Evolutionary conservation across 495 filamentous ascomycete genomes (phyloP).

Genomic region (Xylaria venustula): DNA sequence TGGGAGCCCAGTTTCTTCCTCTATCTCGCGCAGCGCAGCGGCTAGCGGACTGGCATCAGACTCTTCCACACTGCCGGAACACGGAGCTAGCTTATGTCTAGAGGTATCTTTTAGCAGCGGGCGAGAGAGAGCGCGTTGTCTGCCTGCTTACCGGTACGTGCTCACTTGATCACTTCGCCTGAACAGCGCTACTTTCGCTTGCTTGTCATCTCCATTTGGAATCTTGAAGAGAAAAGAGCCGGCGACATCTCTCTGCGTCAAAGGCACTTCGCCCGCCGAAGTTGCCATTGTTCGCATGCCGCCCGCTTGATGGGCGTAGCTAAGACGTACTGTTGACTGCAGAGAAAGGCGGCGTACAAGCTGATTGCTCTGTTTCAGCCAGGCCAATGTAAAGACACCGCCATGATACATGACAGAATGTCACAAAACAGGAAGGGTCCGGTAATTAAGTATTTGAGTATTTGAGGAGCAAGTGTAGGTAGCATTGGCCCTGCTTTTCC

Average conservation of each 20-base stretch:
- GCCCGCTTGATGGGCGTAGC: not conserved
- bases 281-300: slow-evolving; percentile 4
- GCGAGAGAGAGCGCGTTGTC: not conserved
- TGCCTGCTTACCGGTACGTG: slow-evolving; percentile 51
- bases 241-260: slow-evolving; percentile 48
- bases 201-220: slow-evolving; percentile 23
- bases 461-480: too few relatives aligned
- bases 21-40: slow-evolving; percentile 61
- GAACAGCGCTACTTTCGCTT: slow-evolving; percentile 56
- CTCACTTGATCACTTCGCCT: slow-evolving; percentile 54
- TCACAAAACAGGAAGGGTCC: not conserved
- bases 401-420: slow-evolving; percentile 5
- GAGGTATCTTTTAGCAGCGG: not conserved
- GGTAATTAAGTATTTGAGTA: not conserved
- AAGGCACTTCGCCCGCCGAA: not conserved
- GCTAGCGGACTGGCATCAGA: slow-evolving; percentile 48
- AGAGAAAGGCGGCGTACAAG: not conserved
- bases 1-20: slow-evolving; percentile 60
- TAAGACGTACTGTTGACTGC: not conserved
- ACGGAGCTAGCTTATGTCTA: slow-evolving; percentile 55
- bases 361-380: not conserved
- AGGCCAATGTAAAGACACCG: not conserved
- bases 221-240: slow-evolving; percentile 57
- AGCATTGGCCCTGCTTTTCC: not conserved
- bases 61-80: slow-evolving; percentile 58